phyloP scores from a whole-genome alignment of 2,329 filamentous ascomycete genomes.

The Aspergillus glaucus region DNA sequence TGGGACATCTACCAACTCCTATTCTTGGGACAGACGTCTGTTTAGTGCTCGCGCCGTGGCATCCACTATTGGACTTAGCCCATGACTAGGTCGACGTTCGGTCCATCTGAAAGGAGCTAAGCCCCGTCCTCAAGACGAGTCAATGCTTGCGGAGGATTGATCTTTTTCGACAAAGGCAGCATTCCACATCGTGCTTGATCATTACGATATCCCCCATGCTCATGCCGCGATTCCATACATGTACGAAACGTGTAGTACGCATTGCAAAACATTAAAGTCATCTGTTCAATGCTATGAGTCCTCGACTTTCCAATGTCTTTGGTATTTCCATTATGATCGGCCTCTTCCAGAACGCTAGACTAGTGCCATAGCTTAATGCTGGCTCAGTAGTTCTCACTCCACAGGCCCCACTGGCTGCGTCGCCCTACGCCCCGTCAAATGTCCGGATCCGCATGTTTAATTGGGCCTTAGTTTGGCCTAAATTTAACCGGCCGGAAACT shows the following conservation, averaged over 20 bases:
- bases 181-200: too few relatives aligned
- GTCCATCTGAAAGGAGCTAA: not conserved
- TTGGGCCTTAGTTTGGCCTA: not conserved
- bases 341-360: not conserved
- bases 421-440: not conserved
- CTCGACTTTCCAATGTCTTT: too few relatives aligned
- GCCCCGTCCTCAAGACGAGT: not conserved
- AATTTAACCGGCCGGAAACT: not conserved
- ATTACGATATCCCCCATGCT: too few relatives aligned
- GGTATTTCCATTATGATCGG: too few relatives aligned
- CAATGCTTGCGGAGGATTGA: not conserved
- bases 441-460: not conserved
- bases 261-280: too few relatives aligned
- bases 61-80: not conserved
- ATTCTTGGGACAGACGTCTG: not conserved
- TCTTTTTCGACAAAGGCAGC: too few relatives aligned
- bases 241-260: too few relatives aligned
- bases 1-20: not conserved
- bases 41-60: not conserved
- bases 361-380: not conserved
- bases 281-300: too few relatives aligned
- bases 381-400: not conserved
- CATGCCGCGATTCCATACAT: too few relatives aligned
- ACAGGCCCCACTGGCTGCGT: not conserved
- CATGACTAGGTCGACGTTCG: not conserved